Base-by-base conservation (phyloP, 805 yeast genomes). In the Schwanniomyces sp. region DNA sequence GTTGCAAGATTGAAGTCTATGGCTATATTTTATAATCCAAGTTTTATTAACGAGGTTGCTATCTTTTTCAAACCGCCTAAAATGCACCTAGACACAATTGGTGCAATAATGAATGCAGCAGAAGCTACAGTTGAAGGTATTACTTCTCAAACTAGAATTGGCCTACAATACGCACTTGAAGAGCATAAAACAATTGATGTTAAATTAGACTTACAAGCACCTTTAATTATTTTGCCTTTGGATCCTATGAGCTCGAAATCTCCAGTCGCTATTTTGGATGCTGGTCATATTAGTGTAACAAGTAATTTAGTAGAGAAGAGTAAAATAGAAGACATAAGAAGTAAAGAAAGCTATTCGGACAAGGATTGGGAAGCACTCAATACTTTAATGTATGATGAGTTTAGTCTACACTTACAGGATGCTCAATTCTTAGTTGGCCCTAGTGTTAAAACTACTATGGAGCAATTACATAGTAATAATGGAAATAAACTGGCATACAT, bases 41-140 rank as follows among this genome's bases (percentile, higher is more conserved):
- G 74, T 39, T 88, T 94, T 54, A 75, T 92, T 27, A 94, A 91
- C 55, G 86, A 83, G 48, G 75, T 94, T 43, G 76, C 80, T 12
- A 69, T 64, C 48, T 92, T 95, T 59, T 94, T 94, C 74, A 83
- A 79, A 41, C 96, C 97, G 1, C 96, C 97, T 17, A 83, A 82
- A 49, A 82, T 82, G 25, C 96, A 91, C 56, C 74, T 84, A 47
- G 96, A 91, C 58, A 91, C 97, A 0, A 82, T 94, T 18, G 92
- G 91, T 32, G 94, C 94, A 8, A 81, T 95, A 24, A 81, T 94
- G 81, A 85, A 82, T 64, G 98, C 97, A 1, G 99, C 99, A 0
- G 96, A 91, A 52, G 88, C 91, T 0, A 91, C 97, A 0, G 86
- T 94, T 48, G 97, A 91, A 59, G 97, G 95, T 1, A 74, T 94